These are phyloP conservation scores for Rubia balearica DNA, from an alignment of 305 asterid genomes.

Conservation along the genomic window DNA sequence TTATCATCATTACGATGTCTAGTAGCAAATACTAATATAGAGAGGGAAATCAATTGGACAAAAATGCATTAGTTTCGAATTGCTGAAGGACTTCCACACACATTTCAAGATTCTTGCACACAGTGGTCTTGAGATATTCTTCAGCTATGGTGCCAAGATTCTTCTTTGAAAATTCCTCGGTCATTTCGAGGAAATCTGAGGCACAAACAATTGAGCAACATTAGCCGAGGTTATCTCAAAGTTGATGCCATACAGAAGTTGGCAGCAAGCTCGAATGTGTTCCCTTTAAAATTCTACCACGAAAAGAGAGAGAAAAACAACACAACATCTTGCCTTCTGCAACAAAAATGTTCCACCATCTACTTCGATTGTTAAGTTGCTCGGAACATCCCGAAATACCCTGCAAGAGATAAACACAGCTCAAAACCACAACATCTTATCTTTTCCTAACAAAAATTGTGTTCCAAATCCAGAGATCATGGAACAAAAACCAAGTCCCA, in stretches of 20 bases:
- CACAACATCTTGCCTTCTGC: conserved; percentile 60
- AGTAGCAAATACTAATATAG: no score
- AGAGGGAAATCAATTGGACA: no score
- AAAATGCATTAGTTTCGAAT: conserved; percentile 31
- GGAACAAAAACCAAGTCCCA: neutral
- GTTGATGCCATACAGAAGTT: conserved; percentile 79
- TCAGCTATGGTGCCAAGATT: conserved; percentile 65
- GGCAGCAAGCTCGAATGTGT: conserved; percentile 36
- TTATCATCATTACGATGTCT: no score
- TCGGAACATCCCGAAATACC: conserved; percentile 89
- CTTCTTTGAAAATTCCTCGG: conserved; percentile 57
- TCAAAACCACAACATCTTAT: neutral
- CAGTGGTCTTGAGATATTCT: conserved; percentile 60
- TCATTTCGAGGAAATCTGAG: conserved; percentile 77
- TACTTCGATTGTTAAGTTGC: conserved; percentile 70
- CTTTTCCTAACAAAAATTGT: neutral
- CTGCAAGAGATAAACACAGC: conserved; percentile 27
- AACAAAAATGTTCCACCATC: conserved; percentile 57
- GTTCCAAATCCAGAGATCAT: neutral
- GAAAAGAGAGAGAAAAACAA: neutral
- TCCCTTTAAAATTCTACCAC: neutral
- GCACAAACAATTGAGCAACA: conserved; percentile 65
- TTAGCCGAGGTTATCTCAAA: conserved; percentile 70
- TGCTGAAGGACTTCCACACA: conserved; percentile 74
- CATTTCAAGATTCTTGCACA: conserved; percentile 58